phyloP scores from a whole-genome alignment of 2,329 filamentous ascomycete genomes.

The Kalmusia sp. region DNA sequence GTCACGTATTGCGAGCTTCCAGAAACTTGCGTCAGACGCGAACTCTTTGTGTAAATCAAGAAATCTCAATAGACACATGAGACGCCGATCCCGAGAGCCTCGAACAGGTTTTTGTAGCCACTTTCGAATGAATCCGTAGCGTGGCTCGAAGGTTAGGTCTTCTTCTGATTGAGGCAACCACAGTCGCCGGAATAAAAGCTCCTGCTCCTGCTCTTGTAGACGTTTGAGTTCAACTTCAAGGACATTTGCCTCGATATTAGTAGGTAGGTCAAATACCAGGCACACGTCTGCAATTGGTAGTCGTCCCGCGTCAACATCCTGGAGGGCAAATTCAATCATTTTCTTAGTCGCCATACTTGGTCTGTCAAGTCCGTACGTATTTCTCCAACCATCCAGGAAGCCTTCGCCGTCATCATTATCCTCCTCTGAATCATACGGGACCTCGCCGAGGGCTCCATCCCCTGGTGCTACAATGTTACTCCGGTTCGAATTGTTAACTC shows the following conservation, averaged over 20 bases:
- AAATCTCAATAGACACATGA: not conserved
- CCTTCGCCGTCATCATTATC: conserved; percentile 3
- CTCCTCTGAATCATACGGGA: conserved; percentile 6
- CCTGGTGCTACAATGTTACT: conserved; percentile 7
- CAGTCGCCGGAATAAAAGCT: not conserved
- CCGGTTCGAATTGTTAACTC: not conserved
- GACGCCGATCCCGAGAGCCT: not conserved
- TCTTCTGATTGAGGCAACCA: not conserved
- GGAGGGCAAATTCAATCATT: not conserved
- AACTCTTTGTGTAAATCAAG: not conserved
- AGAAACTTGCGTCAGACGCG: not conserved
- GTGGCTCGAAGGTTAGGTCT: not conserved
- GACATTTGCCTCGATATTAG: not conserved
- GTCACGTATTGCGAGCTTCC: not conserved
- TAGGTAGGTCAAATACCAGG: not conserved
- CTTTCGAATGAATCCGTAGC: not conserved
- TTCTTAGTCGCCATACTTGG: not conserved
- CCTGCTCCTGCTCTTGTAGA: not conserved
- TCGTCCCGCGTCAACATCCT: conserved; percentile 1
- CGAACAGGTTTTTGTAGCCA: not conserved
- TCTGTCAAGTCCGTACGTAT: not conserved
- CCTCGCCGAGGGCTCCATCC: not conserved
- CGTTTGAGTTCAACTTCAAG: not conserved
- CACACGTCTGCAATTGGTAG: not conserved
- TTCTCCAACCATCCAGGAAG: not conserved